A percentile compares a stretch with the other conserved stretches of the same genome.
phyloP scores from a whole-genome alignment of 306 rosid genomes.

The Glycine soja region DNA sequence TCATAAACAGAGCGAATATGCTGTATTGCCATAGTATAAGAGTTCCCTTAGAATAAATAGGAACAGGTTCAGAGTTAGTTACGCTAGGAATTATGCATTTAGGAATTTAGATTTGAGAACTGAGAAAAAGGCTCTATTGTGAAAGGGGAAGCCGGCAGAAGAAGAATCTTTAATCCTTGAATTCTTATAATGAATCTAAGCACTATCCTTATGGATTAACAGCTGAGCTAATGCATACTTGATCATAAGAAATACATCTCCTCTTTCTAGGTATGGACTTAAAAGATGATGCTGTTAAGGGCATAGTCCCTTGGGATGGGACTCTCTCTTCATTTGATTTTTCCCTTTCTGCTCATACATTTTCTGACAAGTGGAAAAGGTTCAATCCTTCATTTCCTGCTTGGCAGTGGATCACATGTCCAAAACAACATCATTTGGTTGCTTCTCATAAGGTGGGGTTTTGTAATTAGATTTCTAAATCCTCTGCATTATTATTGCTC shows the following conservation, averaged over 20 bases:
- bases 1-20: not conserved
- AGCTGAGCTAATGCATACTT: too few relatives aligned
- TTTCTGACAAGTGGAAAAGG: conserved; percentile 66
- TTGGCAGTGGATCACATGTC: conserved; percentile 71
- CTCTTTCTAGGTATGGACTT: conserved; percentile 45
- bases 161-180: too few relatives aligned
- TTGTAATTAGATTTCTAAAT: conserved; percentile 1
- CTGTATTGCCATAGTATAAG: too few relatives aligned
- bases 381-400: conserved; percentile 61
- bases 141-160: too few relatives aligned
- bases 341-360: conserved; percentile 60
- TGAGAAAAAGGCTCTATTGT: too few relatives aligned
- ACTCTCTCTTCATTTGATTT: conserved; percentile 65
- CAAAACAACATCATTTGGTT: conserved; percentile 46
- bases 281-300: conserved; percentile 29
- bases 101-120: too few relatives aligned
- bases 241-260: too few relatives aligned
- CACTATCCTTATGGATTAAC: too few relatives aligned
- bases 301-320: conserved; percentile 65
- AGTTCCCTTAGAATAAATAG: too few relatives aligned
- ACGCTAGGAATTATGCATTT: too few relatives aligned
- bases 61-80: not conserved
- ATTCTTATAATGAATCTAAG: too few relatives aligned
- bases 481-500: not conserved
- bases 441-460: conserved; percentile 51